A percentile compares a stretch with the other conserved stretches of the same genome.
phyloP scores from a whole-genome alignment of 805 yeast genomes.

The Sugiyamaella marilandica region DNA sequence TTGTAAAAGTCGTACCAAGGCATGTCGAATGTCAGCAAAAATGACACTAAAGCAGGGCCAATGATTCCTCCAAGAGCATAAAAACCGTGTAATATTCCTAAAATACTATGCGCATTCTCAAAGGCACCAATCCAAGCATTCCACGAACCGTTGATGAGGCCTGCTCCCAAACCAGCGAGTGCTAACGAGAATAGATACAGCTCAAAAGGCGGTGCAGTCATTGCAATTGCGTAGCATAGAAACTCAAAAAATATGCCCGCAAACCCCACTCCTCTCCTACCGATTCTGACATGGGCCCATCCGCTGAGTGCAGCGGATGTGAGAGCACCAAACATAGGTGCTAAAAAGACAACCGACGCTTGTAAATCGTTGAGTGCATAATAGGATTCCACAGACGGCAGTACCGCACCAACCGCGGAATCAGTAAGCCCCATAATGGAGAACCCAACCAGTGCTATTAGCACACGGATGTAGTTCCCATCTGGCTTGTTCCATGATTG shows the following conservation, averaged over 20 bases:
- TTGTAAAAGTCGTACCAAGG: slow-evolving; percentile 48
- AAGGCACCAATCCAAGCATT: slow-evolving; percentile 48
- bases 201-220: slow-evolving; percentile 39
- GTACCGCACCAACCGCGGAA: slow-evolving; percentile 57
- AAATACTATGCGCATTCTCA: slow-evolving; percentile 49
- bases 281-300: slow-evolving; percentile 38
- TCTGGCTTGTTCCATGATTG: slow-evolving; percentile 19
- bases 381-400: slow-evolving; percentile 48
- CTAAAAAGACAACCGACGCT: slow-evolving; percentile 47
- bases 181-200: slow-evolving; percentile 38
- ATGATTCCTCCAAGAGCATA: slow-evolving; percentile 70
- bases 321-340: slow-evolving; percentile 52
- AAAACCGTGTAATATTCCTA: slow-evolving; percentile 60
- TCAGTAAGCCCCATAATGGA: slow-evolving; percentile 52
- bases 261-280: slow-evolving; percentile 44
- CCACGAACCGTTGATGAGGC: slow-evolving; percentile 51
- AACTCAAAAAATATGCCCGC: slow-evolving; percentile 36
- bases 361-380: slow-evolving; percentile 47
- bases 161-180: slow-evolving; percentile 50
- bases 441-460: slow-evolving; percentile 31
- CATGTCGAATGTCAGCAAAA: slow-evolving; percentile 44
- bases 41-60: slow-evolving; percentile 60
- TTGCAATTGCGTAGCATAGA: slow-evolving; percentile 36
- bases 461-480: slow-evolving; percentile 13
- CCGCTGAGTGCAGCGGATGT: slow-evolving; percentile 47